phyloP scores from a whole-genome alignment of 352 stramenopile genomes.

The Globisporangium recalcitrans region DNA sequence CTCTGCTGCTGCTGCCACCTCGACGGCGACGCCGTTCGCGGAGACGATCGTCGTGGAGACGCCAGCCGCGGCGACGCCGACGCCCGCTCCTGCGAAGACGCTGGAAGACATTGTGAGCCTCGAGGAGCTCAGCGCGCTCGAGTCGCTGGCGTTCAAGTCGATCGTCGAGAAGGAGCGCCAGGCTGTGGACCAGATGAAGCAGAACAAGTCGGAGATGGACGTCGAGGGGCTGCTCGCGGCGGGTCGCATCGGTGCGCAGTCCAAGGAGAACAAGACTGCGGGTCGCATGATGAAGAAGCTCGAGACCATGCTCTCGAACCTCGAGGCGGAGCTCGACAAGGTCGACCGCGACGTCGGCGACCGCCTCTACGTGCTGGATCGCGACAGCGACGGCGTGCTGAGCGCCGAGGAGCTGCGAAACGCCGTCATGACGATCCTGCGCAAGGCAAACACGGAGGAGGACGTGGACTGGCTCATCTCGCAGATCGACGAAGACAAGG shows the following conservation, averaged over 20 bases:
- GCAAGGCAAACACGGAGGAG: conserved; percentile 91
- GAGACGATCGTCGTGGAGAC: conserved; percentile 5
- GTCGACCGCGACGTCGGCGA: conserved; percentile 96
- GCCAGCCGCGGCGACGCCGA: conserved; percentile 16
- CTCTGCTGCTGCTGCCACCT: neutral
- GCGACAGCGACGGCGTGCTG: conserved; percentile 95
- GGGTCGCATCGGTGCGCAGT: conserved; percentile 74
- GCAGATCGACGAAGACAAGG: conserved; percentile 90
- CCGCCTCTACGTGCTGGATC: conserved; percentile 96
- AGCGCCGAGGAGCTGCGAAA: conserved; percentile 94
- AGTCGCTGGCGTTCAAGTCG: conserved; percentile 84
- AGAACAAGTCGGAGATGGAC: conserved; percentile 88
- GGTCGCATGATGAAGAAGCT: conserved; percentile 90
- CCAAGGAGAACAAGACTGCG: conserved; percentile 86
- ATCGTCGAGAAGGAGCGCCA: conserved; percentile 85
- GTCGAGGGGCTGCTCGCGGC: conserved; percentile 71
- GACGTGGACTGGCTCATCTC: conserved; percentile 94
- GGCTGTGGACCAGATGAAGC: conserved; percentile 78
- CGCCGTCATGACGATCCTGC: conserved; percentile 93
- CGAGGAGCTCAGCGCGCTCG: conserved; percentile 73
- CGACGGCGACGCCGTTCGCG: conserved; percentile 16
- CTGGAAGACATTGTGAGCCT: conserved; percentile 78
- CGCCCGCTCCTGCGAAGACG: conserved; percentile 29
- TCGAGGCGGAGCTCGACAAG: conserved; percentile 92
- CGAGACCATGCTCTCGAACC: conserved; percentile 91